Conservation (phyloP, 2,329 filamentous ascomycete genomes). For the Fusarium sp. region DNA sequence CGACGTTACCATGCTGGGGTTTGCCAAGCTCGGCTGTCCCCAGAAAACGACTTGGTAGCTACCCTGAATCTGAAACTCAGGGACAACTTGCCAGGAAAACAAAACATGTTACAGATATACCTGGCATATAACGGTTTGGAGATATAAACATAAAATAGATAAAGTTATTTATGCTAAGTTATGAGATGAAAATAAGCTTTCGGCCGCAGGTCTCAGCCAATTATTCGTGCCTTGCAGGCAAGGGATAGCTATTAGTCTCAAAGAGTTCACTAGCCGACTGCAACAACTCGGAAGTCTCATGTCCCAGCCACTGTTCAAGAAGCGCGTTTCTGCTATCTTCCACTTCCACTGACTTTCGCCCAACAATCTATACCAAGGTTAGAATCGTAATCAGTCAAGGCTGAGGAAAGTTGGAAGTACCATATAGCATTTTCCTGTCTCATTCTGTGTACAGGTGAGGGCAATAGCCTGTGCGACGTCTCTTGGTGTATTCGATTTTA, state of each 20-base stretch:
- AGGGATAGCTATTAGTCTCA: accelerated
- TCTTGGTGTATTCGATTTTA: background rate
- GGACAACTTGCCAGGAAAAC: background rate
- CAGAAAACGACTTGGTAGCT: background rate
- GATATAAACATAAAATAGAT: background rate
- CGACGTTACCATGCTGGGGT: background rate
- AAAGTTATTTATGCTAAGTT: background rate
- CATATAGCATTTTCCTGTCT: background rate
- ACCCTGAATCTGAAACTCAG: constrained; percentile 23
- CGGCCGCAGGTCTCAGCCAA: accelerated
- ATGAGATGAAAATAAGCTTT: accelerated
- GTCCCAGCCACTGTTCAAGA: background rate
- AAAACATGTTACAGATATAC: background rate
- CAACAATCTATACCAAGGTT: background rate
- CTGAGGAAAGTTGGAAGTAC: accelerated
- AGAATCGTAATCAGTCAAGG: accelerated
- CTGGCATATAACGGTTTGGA: background rate
- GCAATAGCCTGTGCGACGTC: background rate
- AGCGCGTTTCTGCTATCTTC: background rate
- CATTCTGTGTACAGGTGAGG: background rate
- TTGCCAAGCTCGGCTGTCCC: background rate
- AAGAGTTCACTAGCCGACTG: background rate
- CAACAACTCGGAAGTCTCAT: accelerated
- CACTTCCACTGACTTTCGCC: background rate
- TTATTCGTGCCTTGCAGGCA: accelerated